Evolutionary conservation across 2,329 filamentous ascomycete genomes (phyloP).

Genomic region (Chaetomium olivaceum): DNA sequence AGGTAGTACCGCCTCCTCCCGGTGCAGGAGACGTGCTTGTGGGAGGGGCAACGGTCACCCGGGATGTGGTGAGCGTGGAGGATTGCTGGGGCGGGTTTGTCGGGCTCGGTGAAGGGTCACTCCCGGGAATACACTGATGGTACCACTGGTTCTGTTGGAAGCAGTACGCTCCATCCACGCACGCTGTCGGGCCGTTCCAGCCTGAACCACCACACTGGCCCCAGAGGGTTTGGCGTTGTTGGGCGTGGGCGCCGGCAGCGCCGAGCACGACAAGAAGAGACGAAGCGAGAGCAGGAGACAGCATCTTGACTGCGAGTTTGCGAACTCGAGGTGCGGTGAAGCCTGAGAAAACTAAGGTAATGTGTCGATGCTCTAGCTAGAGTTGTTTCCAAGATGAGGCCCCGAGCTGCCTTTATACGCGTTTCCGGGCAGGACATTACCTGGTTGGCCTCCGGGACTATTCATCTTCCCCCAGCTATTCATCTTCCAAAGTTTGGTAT

Average conservation of each 20-base stretch:
- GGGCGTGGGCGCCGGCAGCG: constrained; percentile 23
- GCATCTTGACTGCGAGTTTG: constrained; percentile 14
- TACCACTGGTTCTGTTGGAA: constrained; percentile 31
- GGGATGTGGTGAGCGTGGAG: constrained; percentile 24
- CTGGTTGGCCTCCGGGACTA: neutral
- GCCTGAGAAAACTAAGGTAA: neutral
- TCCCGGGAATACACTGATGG: constrained; percentile 30
- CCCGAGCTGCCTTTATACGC: neutral
- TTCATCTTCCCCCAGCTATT: neutral
- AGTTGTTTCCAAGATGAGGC: neutral
- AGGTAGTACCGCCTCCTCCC: constrained; percentile 20
- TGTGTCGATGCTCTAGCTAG: neutral
- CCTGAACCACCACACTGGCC: constrained; percentile 30
- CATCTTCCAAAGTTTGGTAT: constrained; percentile 3
- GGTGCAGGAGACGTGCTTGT: constrained; percentile 8
- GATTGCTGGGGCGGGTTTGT: constrained; percentile 14
- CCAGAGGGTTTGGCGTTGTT: constrained; percentile 29
- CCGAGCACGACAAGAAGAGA: constrained; percentile 26
- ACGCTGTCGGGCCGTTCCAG: constrained; percentile 29
- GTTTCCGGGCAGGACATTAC: neutral
- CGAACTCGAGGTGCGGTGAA: neutral
- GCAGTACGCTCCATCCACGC: constrained; percentile 29
- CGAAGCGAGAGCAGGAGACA: constrained; percentile 22
- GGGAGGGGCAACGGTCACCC: constrained; percentile 4
- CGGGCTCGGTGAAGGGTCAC: constrained; percentile 18